A percentile compares a stretch with the other conserved stretches of the same genome.
Evolutionary conservation across 208 protist genomes (phyloP).

Genomic region (Crithidia mellificae): DNA sequence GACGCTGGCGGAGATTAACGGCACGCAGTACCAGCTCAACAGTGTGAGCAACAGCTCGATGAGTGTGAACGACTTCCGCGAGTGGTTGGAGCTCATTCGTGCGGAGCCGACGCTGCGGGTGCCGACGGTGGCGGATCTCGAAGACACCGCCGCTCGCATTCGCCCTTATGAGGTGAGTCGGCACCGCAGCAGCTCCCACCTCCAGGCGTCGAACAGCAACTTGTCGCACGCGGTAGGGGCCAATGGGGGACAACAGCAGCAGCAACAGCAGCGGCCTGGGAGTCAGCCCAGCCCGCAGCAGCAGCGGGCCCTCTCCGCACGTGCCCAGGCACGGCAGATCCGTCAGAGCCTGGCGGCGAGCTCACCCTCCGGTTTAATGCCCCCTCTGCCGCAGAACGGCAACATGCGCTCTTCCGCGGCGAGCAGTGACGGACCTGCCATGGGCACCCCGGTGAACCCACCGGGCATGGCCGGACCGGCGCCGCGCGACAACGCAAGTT

Average conservation of each 20-base stretch:
- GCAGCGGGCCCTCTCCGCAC: conserved; percentile 24
- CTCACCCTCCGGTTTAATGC: conserved; percentile 2
- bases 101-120: conserved; percentile 16
- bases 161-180: conserved; percentile 25
- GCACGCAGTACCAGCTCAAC: conserved; percentile 78
- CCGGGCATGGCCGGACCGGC: neutral
- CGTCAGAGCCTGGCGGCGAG: conserved; percentile 16
- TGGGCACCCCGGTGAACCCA: neutral
- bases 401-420: conserved; percentile 1
- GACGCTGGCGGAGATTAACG: conserved; percentile 60
- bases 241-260: neutral
- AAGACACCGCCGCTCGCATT: conserved; percentile 34
- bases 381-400: conserved; percentile 5
- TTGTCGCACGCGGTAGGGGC: neutral
- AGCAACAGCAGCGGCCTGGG: neutral
- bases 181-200: conserved; percentile 20
- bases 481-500: conserved; percentile 1
- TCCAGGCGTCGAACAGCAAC: neutral
- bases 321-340: conserved; percentile 17
- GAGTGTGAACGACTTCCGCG: conserved; percentile 63
- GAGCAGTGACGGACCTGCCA: conserved; percentile 8
- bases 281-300: neutral
- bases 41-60: conserved; percentile 84
- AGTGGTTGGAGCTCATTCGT: conserved; percentile 60
- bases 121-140: conserved; percentile 43